Evolutionary conservation across 176 grass and related monocot genomes (phyloP), one percentile per base, ranked within the genome.

Genomic region (Stipa capillata): DNA sequence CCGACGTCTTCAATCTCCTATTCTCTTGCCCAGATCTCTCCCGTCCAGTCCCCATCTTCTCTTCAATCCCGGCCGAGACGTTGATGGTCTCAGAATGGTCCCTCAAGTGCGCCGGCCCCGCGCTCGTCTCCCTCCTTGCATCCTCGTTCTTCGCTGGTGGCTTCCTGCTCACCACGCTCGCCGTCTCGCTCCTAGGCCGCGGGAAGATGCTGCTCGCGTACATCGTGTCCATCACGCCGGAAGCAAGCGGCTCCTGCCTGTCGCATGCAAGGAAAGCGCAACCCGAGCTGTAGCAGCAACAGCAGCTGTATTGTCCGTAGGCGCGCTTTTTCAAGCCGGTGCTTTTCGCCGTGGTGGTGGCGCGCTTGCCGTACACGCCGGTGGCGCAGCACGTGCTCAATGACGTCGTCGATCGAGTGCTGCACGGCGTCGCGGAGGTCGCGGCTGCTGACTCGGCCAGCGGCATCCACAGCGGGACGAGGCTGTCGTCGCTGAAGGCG

Each of bases 341-440:
- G 67, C 80, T 35, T 25, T 85, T 89, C 72, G 62, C 83, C 53
- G 77, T 67, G 41, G 69, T 86, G 57, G 71, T 88, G 84, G 62
- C 84, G 73, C 82, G 85, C 8, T 92, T 91, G 5, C 86, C 73
- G 79, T 97, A 97, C 73, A 52, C 82, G 32, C 75, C 85, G 49
- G 82, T 79, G 40, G 89, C 79, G 43, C 75, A 92, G 87, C 75
- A 82, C 73, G 76, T 84, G 74, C 89, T 97, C 72, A 79, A 88
- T 63, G 87, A 94, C 41, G 58, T 84, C 79, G 62, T 86, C 1
- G 48, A 47, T 52, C 77, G 49, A 81, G 16, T 90, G 31, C 56
- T 94, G 9, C 34, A 17, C 17, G 91, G 90, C 78, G 70, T 70
- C 13, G 42, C 71, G 39, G 69, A 40, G 59, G 41, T 20, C 58